These are phyloP conservation scores for Arbutus unedo DNA, from an alignment of 148 eudicot genomes.

Conservation along the genomic window DNA sequence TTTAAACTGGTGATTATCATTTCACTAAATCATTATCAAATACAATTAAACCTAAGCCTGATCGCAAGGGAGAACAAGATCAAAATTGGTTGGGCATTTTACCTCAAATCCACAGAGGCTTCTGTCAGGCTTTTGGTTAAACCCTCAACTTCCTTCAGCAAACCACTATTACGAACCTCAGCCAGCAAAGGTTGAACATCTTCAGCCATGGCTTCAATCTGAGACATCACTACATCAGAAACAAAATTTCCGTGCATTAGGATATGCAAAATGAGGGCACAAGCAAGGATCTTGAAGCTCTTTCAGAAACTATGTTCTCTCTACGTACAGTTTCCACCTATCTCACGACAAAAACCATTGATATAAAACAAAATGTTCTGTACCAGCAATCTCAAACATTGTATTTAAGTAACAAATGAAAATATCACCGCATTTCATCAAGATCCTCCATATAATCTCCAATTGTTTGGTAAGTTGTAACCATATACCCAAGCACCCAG, in stretches of 20 bases:
- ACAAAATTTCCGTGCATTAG: constrained; percentile 39
- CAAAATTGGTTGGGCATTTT: constrained; percentile 8
- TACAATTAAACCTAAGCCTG: background rate
- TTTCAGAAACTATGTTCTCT: background rate
- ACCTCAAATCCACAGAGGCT: constrained; percentile 86
- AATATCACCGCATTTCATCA: background rate
- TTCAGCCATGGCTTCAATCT: constrained; percentile 92
- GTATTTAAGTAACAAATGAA: background rate
- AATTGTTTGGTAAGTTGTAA: background rate
- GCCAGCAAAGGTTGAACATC: constrained; percentile 87
- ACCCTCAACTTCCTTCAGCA: constrained; percentile 84
- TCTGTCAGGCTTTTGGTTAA: constrained; percentile 83
- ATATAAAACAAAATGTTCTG: background rate
- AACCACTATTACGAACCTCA: constrained; percentile 80
- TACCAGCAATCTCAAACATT: background rate
- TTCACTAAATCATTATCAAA: background rate
- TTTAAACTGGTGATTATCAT: background rate
- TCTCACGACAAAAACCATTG: background rate
- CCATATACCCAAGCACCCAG: background rate
- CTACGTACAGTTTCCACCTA: background rate
- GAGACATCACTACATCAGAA: constrained; percentile 64
- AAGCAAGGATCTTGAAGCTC: background rate
- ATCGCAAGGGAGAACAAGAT: background rate
- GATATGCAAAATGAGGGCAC: constrained; percentile 16
- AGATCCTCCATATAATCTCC: background rate